A percentile compares a stretch with the other conserved stretches of the same genome.
These are phyloP conservation scores for Euphorbia lathyris DNA, from an alignment of 345 rosid species.

Conservation along the genomic window DNA sequence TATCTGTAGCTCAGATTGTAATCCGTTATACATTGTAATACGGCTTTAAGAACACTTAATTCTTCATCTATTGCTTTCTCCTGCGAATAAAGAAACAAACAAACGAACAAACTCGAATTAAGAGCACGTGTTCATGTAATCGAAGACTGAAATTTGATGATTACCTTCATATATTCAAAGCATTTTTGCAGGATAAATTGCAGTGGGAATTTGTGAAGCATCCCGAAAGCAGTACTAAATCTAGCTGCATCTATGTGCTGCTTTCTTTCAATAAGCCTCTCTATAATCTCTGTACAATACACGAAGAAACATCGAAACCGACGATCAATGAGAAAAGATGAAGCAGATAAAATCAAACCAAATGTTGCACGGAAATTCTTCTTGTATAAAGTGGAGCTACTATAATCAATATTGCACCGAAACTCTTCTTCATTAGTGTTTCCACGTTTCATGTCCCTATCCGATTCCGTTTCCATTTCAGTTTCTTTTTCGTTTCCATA, in stretches of 20 bases:
- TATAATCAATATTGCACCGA: no score
- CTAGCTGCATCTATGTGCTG: conserved; percentile 5
- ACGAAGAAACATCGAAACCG: no score
- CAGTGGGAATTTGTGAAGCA: conserved; percentile 7
- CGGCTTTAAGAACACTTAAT: conserved; percentile 13
- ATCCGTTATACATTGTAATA: conserved; percentile 21
- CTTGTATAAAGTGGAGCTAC: no score
- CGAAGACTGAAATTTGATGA: not conserved
- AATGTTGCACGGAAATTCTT: no score
- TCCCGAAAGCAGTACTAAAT: not conserved
- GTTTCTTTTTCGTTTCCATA: no score
- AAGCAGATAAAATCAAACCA: no score
- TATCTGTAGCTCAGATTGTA: conserved; percentile 19
- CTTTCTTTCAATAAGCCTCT: conserved; percentile 22
- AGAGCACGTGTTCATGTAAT: not conserved
- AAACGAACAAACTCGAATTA: not conserved
- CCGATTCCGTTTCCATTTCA: no score
- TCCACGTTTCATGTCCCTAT: no score
- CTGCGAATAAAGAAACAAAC: no score
- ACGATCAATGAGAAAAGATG: no score
- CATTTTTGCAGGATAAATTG: conserved; percentile 17
- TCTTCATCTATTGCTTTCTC: conserved; percentile 17
- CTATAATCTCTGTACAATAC: conserved; percentile 28
- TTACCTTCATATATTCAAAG: not conserved
- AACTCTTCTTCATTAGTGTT: no score